phyloP scores from a whole-genome alignment of 2,329 filamentous ascomycete genomes.

The Zymoseptoria crescenta region DNA sequence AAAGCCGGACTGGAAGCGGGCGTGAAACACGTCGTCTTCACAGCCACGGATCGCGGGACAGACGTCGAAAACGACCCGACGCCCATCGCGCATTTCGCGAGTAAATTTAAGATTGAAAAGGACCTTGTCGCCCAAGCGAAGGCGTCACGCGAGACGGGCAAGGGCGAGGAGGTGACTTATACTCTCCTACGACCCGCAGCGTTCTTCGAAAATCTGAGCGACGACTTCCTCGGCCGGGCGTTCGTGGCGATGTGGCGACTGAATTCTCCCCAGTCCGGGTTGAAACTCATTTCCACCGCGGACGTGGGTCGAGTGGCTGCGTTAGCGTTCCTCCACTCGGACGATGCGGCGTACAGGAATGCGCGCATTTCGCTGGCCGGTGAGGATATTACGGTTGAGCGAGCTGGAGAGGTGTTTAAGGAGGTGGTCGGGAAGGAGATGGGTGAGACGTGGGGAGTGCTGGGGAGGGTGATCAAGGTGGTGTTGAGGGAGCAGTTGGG shows the following conservation, averaged over 20 bases:
- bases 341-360: constrained; percentile 35
- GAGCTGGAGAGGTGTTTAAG: constrained; percentile 41
- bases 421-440: constrained; percentile 38
- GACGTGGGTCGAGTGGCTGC: constrained; percentile 45
- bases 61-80: constrained; percentile 47
- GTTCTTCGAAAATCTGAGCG: constrained; percentile 54
- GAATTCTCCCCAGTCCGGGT: constrained; percentile 10
- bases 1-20: constrained; percentile 48
- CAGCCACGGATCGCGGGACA: constrained; percentile 50
- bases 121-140: constrained; percentile 45
- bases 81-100: constrained; percentile 52
- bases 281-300: constrained; percentile 34
- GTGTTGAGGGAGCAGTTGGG: constrained; percentile 30
- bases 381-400: constrained; percentile 43
- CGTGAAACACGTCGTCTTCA: constrained; percentile 56
- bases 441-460: constrained; percentile 36
- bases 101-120: constrained; percentile 54
- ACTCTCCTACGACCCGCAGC: constrained; percentile 55
- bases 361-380: constrained; percentile 44
- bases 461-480: constrained; percentile 36
- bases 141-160: constrained; percentile 32
- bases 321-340: constrained; percentile 39
- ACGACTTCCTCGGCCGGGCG: constrained; percentile 41
- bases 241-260: constrained; percentile 41
- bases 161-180: constrained; percentile 43